phyloP scores from a whole-genome alignment of 2,329 filamentous ascomycete species.

The Tolypocladium ophioglossoides region DNA sequence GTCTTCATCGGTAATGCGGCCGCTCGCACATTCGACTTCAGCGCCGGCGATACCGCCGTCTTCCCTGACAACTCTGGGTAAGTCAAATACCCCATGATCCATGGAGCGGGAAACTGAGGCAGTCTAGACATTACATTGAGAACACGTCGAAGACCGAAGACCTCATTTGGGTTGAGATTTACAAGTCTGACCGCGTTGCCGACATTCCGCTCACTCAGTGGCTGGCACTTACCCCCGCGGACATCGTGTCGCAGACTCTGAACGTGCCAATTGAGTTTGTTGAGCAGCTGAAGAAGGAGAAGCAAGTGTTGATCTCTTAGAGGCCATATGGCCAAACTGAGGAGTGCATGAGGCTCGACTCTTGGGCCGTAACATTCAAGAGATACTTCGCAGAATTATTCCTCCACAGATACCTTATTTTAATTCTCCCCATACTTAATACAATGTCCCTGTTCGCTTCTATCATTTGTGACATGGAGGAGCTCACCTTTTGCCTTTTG shows the following conservation, averaged over 20 bases:
- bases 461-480: too few species aligned
- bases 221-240: slow-evolving; percentile 55
- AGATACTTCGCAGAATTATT: too few species aligned
- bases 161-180: slow-evolving; percentile 58
- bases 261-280: slow-evolving; percentile 49
- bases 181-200: slow-evolving; percentile 55
- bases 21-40: slow-evolving; percentile 57
- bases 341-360: too few species aligned
- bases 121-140: slow-evolving; percentile 52
- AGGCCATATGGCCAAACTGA: too few species aligned
- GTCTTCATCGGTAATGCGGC: slow-evolving; percentile 52
- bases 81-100: slow-evolving; percentile 8
- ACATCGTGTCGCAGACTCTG: slow-evolving; percentile 49
- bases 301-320: slow-evolving; percentile 39
- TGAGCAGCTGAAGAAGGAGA: slow-evolving; percentile 49
- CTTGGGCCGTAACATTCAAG: too few species aligned
- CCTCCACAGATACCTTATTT: too few species aligned
- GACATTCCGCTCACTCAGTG: slow-evolving; percentile 60
- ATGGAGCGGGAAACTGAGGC: not conserved
- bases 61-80: slow-evolving; percentile 55
- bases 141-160: slow-evolving; percentile 55
- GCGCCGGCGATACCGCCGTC: slow-evolving; percentile 54
- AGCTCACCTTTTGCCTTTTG: too few species aligned
- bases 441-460: too few species aligned
- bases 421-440: too few species aligned